Conservation (phyloP, 208 protist genomes). For the Vickermania ingenoplastis region DNA sequence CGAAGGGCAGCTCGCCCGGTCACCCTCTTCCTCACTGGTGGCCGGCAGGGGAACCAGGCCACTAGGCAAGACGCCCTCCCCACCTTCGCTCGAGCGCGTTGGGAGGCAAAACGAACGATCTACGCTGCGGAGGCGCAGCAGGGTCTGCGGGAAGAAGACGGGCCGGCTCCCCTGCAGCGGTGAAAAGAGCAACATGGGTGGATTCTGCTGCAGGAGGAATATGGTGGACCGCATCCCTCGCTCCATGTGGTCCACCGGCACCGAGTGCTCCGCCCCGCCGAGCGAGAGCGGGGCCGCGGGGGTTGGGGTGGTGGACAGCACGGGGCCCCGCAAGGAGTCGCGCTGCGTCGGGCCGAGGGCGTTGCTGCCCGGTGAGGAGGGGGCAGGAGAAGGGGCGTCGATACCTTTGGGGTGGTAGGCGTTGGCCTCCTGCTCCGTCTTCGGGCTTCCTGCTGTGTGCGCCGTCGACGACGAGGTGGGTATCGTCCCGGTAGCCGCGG, state of each 20-base stretch:
- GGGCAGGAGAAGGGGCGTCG: background rate
- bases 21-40: too few species aligned
- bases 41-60: too few species aligned
- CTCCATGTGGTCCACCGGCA: background rate
- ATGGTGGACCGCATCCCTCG: background rate
- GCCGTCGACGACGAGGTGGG: too few species aligned
- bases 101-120: background rate
- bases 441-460: background rate
- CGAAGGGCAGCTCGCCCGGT: too few species aligned
- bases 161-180: slow-evolving; percentile 31
- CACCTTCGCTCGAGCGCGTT: background rate
- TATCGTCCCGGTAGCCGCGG: too few species aligned
- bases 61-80: background rate
- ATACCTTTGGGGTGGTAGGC: too few species aligned
- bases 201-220: slow-evolving; percentile 3
- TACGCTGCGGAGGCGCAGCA: slow-evolving; percentile 14
- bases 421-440: background rate
- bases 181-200: slow-evolving; percentile 31
- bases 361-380: background rate
- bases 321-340: background rate
- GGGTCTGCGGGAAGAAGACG: slow-evolving; percentile 26
- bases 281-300: background rate
- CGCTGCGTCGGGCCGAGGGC: background rate
- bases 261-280: background rate
- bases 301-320: background rate